Evolutionary conservation across 352 stramenopile genomes (phyloP), one percentile per base, ranked within the genome.

Genomic region (Hyaloperonospora brassicae): DNA sequence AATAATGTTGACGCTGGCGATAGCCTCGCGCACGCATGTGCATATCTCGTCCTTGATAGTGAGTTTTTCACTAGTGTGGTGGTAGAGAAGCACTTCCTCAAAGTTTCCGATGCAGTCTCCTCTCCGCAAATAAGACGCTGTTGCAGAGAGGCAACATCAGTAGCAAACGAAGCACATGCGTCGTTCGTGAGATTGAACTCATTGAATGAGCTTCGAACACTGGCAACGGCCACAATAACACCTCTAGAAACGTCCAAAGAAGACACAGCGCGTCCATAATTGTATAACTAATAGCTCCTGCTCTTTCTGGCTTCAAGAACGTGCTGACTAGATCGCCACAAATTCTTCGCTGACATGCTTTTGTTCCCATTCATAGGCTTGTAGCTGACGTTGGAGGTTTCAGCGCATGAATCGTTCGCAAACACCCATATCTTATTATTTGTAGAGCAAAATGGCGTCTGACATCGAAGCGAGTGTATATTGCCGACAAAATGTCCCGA

Each of bases 131-230:
- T 38, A n/a, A 86, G 50, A 31, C 73, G 76, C 30, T 82, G 64
- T 48, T 86, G 84, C 25, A 86, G 47, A 14, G 62, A 59, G 0
- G 70, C 71, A 5, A 86, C 72, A 23, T 84, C 69, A 9, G 60
- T 52, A 11, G 71, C 76, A 54, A 86, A 84, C 23, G 61, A 60
- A 25, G 61, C 48, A 56, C 76, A 70, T 17, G 52, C 51, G 0
- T 69, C 55, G 42, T 78, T 70, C 36, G 59, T 64, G 30, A 77
- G 47, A 47, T 82, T 67, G 35, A 79, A 80, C 10, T 49, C 68
- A 30, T 64, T 36, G 31, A 81, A 31, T 12, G 57, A 61, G 52
- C 56, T 72, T 38, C 83, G 58, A 4, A 72, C 58, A 40, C 56
- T 70, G 24, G 66, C 53, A 27, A 85, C 49, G 14, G 62, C 55